A percentile compares a stretch with the other conserved stretches of the same genome.
These are phyloP conservation scores for Nevesoporus exiguus DNA, from an alignment of 768 basidiomycete species.

Conservation along the genomic window DNA sequence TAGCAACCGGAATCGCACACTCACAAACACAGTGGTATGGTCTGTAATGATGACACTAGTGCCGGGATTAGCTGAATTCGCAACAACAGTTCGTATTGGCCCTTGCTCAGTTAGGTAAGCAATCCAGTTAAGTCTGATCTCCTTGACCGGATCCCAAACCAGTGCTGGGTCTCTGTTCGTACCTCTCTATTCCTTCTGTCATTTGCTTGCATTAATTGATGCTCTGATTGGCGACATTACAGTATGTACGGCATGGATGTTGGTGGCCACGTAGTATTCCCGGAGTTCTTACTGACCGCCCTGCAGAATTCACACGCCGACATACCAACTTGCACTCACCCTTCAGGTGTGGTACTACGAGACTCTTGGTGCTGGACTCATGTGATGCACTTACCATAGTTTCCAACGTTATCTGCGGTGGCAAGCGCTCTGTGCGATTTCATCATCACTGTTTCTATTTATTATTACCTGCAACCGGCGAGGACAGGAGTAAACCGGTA, in stretches of 20 bases:
- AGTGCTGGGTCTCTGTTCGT: no score
- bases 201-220: neutral
- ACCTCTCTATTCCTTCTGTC: constrained; percentile 6
- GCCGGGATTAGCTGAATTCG: constrained; percentile 1
- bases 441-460: constrained; percentile 11
- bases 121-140: no score
- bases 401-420: constrained; percentile 3
- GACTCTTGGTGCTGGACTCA: neutral
- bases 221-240: neutral
- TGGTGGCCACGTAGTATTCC: neutral
- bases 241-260: constrained; percentile 8
- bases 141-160: no score
- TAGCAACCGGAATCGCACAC: no score
- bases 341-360: constrained; percentile 1
- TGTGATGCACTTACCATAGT: constrained; percentile 3
- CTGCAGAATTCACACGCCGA: constrained; percentile 12
- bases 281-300: neutral
- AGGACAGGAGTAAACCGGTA: no score
- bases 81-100: constrained; percentile 3
- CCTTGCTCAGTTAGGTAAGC: constrained; percentile 15
- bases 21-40: constrained; percentile 18
- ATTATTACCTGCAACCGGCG: neutral
- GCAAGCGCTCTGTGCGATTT: constrained; percentile 20
- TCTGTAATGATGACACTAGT: neutral
- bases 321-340: neutral